phyloP scores from a whole-genome alignment of 805 yeast species.

The Saccharomycopsis fibuligera region DNA sequence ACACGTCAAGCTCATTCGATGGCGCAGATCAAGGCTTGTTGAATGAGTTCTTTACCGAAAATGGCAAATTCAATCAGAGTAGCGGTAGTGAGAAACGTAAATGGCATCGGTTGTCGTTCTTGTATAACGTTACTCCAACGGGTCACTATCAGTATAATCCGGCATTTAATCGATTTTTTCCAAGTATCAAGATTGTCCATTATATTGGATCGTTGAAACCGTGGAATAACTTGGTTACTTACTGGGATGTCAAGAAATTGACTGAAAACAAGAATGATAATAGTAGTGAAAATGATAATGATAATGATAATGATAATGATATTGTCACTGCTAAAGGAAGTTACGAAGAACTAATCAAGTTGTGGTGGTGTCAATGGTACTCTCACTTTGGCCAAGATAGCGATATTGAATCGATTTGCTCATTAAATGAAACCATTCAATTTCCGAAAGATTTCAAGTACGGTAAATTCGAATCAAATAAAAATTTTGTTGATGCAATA shows the following conservation, averaged over 20 bases:
- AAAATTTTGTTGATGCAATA: too few relatives aligned
- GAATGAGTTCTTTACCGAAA: constrained; percentile 56
- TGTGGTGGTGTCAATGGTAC: constrained; percentile 12
- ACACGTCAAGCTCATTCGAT: constrained; percentile 45
- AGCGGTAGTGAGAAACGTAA: constrained; percentile 21
- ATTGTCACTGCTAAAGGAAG: constrained; percentile 18
- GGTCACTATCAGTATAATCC: constrained; percentile 65
- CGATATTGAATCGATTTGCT: not conserved
- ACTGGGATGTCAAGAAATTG: too few relatives aligned
- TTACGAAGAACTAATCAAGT: constrained; percentile 11
- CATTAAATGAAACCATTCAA: not conserved
- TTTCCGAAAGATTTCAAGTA: not conserved
- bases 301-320: not conserved
- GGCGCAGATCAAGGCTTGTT: constrained; percentile 91
- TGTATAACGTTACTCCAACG: constrained; percentile 73
- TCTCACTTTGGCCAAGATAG: not conserved
- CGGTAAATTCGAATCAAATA: too few relatives aligned
- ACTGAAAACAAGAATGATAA: too few relatives aligned
- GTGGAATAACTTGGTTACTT: too few relatives aligned
- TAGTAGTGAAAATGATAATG: not conserved
- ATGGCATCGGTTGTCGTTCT: constrained; percentile 75
- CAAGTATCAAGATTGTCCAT: constrained; percentile 46
- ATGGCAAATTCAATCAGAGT: constrained; percentile 21
- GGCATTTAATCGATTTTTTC: constrained; percentile 51
- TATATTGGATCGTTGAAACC: constrained; percentile 63